These are phyloP conservation scores for Dipodascus geniculatus DNA, from an alignment of 805 yeast species.

Conservation along the genomic window DNA sequence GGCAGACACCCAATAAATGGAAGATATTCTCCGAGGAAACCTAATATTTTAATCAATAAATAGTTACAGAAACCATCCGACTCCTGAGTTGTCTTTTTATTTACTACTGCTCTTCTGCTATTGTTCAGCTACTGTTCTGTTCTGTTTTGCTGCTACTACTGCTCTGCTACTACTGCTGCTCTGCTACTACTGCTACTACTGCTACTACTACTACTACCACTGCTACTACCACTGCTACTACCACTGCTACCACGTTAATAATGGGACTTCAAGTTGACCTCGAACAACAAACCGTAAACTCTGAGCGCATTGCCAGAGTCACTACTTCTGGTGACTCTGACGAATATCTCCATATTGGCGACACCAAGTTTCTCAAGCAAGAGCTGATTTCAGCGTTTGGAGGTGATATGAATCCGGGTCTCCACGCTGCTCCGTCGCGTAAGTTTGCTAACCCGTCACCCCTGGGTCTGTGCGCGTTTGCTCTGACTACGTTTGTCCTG, in stretches of 20 bases:
- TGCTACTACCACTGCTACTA: too few species aligned
- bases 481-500: slow-evolving; percentile 49
- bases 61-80: too few species aligned
- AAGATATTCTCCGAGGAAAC: too few species aligned
- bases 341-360: slow-evolving; percentile 29
- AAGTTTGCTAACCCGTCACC: slow-evolving; percentile 57
- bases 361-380: slow-evolving; percentile 32
- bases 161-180: too few species aligned
- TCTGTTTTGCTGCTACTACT: too few species aligned
- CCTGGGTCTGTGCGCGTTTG: slow-evolving; percentile 47
- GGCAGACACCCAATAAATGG: too few species aligned
- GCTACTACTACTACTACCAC: too few species aligned
- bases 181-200: too few species aligned
- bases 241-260: neutral
- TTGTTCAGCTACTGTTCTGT: too few species aligned
- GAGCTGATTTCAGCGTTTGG: slow-evolving; percentile 57
- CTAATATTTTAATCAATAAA: too few species aligned
- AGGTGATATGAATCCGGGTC: slow-evolving; percentile 37
- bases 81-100: too few species aligned
- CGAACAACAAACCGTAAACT: neutral
- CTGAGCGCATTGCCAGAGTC: slow-evolving; percentile 6
- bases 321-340: slow-evolving; percentile 15
- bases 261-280: neutral
- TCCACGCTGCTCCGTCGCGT: slow-evolving; percentile 34
- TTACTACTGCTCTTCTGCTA: too few species aligned